Evolutionary conservation across 176 grass and related monocot genomes (phyloP).

Genomic region (Bothriochloa decipiens): DNA sequence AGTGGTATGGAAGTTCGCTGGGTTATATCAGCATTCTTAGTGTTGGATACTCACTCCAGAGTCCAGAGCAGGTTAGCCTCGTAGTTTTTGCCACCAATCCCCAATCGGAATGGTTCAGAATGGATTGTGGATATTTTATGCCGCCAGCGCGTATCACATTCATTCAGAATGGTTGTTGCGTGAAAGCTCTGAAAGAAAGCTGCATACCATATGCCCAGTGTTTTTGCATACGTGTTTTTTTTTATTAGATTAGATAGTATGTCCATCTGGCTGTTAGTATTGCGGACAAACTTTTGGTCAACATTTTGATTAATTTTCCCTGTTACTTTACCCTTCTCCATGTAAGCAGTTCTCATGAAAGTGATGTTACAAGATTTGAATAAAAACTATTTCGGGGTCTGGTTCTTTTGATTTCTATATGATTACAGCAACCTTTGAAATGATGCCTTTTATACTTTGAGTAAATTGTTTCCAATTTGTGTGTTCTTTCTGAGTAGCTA

Average conservation of each 20-base stretch:
- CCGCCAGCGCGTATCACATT: background rate
- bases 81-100: constrained; percentile 8
- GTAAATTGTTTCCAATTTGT: background rate
- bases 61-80: background rate
- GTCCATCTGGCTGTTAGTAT: background rate
- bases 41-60: background rate
- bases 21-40: background rate
- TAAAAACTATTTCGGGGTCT: constrained; percentile 16
- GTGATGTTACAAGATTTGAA: constrained; percentile 2
- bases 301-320: background rate
- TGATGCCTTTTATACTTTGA: background rate
- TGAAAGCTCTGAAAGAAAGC: background rate
- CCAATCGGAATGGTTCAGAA: background rate
- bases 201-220: background rate
- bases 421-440: constrained; percentile 11
- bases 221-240: background rate
- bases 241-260: background rate
- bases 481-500: background rate
- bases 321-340: constrained; percentile 2
- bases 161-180: background rate
- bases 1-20: background rate
- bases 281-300: background rate
- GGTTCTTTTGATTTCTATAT: constrained; percentile 28
- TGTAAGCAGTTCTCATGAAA: background rate
- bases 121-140: background rate